These are phyloP conservation scores for Musa balbisiana DNA, from an alignment of 202 grass and related monocot genomes.

Conservation along the genomic window DNA sequence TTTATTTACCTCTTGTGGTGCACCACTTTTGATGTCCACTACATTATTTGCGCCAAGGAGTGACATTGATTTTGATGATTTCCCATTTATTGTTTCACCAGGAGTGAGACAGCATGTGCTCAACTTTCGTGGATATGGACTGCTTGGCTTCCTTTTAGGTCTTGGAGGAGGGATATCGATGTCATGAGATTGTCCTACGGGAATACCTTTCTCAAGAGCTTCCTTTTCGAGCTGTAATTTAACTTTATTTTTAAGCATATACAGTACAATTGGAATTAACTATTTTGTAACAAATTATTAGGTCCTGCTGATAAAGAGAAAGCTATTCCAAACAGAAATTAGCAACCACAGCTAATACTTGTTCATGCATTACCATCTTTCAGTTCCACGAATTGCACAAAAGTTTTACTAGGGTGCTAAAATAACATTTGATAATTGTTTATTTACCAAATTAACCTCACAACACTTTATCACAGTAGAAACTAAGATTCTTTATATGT, in stretches of 20 bases:
- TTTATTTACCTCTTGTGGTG: background rate
- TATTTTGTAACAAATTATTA: too few relatives aligned
- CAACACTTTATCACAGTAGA: background rate
- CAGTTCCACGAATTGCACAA: background rate
- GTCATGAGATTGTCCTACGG: constrained; percentile 19
- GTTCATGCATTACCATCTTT: background rate
- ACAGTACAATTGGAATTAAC: too few relatives aligned
- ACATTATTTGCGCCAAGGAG: background rate
- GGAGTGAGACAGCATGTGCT: background rate
- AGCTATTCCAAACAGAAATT: too few relatives aligned
- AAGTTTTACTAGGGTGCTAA: background rate
- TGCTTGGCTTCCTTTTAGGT: constrained; percentile 23
- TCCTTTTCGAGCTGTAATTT: constrained; percentile 25
- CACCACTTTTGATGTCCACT: background rate
- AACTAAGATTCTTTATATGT: too few relatives aligned
- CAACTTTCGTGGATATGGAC: constrained; percentile 18
- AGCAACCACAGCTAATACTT: too few relatives aligned
- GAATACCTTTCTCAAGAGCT: constrained; percentile 18
- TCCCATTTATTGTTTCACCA: background rate
- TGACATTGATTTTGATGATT: constrained; percentile 7
- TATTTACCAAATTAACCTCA: background rate
- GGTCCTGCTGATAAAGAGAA: too few relatives aligned
- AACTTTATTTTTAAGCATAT: background rate
- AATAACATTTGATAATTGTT: background rate
- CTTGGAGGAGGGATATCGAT: constrained; percentile 28